These are phyloP conservation scores for Aspergillus sp. DNA, from an alignment of 2,329 filamentous ascomycete species.

Conservation along the genomic window DNA sequence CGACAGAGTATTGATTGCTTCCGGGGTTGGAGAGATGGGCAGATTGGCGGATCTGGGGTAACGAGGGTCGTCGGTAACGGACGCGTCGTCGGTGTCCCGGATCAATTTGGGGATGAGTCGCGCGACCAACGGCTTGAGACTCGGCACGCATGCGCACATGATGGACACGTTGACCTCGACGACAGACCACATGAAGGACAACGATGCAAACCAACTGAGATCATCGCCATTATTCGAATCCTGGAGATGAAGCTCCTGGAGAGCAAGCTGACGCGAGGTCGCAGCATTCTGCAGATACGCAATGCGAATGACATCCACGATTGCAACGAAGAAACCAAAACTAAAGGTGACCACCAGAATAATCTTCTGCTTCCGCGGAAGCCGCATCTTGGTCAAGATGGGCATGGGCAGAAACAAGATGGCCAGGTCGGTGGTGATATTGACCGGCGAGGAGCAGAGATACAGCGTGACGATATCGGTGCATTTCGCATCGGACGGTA, in stretches of 20 bases:
- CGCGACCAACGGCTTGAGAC: conserved; percentile 75
- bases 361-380: conserved; percentile 78
- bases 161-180: conserved; percentile 88
- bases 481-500: conserved; percentile 43
- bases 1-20: neutral
- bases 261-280: conserved; percentile 26
- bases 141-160: conserved; percentile 85
- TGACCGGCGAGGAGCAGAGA: conserved; percentile 72
- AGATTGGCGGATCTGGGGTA: conserved; percentile 2
- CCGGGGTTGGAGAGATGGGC: neutral
- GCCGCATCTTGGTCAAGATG: conserved; percentile 73
- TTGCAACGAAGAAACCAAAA: conserved; percentile 76
- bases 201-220: conserved; percentile 64
- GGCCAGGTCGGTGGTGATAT: conserved; percentile 83
- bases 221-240: conserved; percentile 40
- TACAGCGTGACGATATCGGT: conserved; percentile 57
- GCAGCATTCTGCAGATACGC: conserved; percentile 75
- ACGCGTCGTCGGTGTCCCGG: conserved; percentile 36
- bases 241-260: conserved; percentile 23
- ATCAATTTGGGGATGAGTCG: conserved; percentile 51
- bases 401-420: conserved; percentile 83
- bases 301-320: conserved; percentile 82
- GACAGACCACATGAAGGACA: conserved; percentile 88
- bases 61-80: conserved; percentile 6
- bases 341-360: conserved; percentile 81